Evolutionary conservation across 495 filamentous ascomycete genomes (phyloP), one percentile per base, ranked within the genome.

Genomic region (Cryomyces minteri): DNA sequence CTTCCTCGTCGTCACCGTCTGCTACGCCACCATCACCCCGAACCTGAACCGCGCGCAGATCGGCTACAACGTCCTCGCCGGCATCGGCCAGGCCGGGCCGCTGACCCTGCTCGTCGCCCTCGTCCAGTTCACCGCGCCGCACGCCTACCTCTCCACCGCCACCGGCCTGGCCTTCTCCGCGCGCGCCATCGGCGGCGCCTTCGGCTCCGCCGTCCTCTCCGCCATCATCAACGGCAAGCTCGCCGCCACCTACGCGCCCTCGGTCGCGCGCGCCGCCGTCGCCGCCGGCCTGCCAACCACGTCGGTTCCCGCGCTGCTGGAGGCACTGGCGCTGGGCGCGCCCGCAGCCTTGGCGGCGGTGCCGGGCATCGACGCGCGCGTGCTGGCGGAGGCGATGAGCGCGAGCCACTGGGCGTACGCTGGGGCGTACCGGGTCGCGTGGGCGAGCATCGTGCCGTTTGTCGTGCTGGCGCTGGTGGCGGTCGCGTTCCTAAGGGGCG

Each of bases 91-190:
- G 52, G 56, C 62, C 7, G 68, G 67, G 1, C 68, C 68, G 1
- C 53, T 71, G 4, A 69, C 66, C 4, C 59, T 72, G n/a, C 57
- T 74, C 6, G 59, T 66, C 4, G 70, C 70, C 4, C 59, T 63
- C 42, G 59, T 74, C 18, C 71, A 73, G 54, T 71, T 72, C 54
- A 72, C 68, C 5, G 62, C 69, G 0, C 70, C 71, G 1, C 71
- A 73, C 46, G 65, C 68, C 6, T 72, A 65, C 51, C 62, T 74
- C 25, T 67, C 64, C 5, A 74, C 69, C 1, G 69, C 71, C 0
- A 73, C 71, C 1, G 71, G 70, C 3, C 62, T 74, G 0, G 68
- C 65, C 10, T 72, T 73, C 59, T 70, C 67, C 5, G 69, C 70
- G 7, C 54, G 69, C 31, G 70, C 70, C 25, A 68, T 74, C 45